Conservation (phyloP, 2,329 filamentous ascomycete species). For the Colletotrichum zoysiae region DNA sequence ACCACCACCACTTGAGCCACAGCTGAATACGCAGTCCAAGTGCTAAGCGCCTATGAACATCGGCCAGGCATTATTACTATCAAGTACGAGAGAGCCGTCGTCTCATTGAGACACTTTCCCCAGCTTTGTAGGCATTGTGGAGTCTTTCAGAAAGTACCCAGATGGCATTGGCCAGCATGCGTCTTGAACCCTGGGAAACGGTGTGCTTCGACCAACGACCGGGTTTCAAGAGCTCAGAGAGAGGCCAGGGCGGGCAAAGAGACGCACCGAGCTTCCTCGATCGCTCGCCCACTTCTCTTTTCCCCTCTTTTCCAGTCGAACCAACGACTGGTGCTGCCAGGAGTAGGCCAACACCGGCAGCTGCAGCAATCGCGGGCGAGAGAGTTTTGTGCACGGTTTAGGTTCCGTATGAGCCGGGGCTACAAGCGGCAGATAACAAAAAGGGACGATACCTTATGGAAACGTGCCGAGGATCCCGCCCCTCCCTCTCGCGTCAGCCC, state of each 20-base stretch:
- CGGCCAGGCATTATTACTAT: background rate
- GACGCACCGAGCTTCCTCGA: conserved; percentile 19
- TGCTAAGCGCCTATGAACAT: background rate
- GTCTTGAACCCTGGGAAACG: conserved; percentile 23
- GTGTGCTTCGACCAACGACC: conserved; percentile 21
- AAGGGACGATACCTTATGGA: conserved; percentile 1
- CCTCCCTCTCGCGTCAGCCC: conserved; percentile 27
- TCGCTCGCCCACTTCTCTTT: background rate
- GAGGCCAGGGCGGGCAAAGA: conserved; percentile 21
- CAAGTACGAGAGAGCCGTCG: background rate
- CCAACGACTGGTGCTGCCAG: conserved; percentile 7
- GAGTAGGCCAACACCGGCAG: background rate
- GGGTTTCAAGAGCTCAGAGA: conserved; percentile 36
- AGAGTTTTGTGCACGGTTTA: conserved; percentile 34
- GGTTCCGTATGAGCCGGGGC: conserved; percentile 30
- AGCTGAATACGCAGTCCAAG: too few relatives aligned
- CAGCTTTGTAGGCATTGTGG: conserved; percentile 29
- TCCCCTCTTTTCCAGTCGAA: background rate
- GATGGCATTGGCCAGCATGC: conserved; percentile 35
- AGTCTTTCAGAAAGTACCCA: conserved; percentile 23
- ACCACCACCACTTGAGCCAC: background rate
- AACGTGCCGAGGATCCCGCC: conserved; percentile 33
- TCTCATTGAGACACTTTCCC: conserved; percentile 13
- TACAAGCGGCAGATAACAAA: background rate
- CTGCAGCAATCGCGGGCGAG: conserved; percentile 16